Conservation (phyloP, 2,329 filamentous ascomycete genomes). For the Botrytis elliptica region DNA sequence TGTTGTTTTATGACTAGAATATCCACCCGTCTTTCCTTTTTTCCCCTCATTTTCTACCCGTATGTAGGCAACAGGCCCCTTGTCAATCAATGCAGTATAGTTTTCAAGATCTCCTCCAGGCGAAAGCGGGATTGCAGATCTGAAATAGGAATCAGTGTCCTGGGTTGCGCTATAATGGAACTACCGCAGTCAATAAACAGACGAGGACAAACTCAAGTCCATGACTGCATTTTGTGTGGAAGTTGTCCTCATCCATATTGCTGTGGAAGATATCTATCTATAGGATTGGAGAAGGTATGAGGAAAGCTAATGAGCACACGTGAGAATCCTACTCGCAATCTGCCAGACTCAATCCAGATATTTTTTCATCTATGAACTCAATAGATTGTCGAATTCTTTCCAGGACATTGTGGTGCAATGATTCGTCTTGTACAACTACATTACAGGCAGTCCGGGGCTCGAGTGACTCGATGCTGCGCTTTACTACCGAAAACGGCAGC, state of each 20-base stretch:
- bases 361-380: rapidly evolving
- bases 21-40: too few relatives aligned
- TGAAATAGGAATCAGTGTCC: too few relatives aligned
- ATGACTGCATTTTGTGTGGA: not conserved
- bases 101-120: too few relatives aligned
- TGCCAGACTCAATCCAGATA: not conserved
- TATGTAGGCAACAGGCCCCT: too few relatives aligned
- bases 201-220: not conserved
- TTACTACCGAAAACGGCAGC: not conserved
- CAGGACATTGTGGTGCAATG: not conserved
- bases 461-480: not conserved
- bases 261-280: not conserved
- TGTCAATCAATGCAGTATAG: too few relatives aligned
- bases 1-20: too few relatives aligned
- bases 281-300: not conserved
- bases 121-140: not conserved
- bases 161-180: not conserved
- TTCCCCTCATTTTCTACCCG: too few relatives aligned
- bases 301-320: not conserved
- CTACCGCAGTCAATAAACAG: too few relatives aligned
- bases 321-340: not conserved
- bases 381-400: rapidly evolving
- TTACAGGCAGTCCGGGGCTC: not conserved
- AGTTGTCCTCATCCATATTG: not conserved
- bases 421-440: not conserved